Evolutionary conservation across 257 asterid genomes (phyloP), one percentile per base, ranked within the genome.

Genomic region (Ophiorrhiza pumila): DNA sequence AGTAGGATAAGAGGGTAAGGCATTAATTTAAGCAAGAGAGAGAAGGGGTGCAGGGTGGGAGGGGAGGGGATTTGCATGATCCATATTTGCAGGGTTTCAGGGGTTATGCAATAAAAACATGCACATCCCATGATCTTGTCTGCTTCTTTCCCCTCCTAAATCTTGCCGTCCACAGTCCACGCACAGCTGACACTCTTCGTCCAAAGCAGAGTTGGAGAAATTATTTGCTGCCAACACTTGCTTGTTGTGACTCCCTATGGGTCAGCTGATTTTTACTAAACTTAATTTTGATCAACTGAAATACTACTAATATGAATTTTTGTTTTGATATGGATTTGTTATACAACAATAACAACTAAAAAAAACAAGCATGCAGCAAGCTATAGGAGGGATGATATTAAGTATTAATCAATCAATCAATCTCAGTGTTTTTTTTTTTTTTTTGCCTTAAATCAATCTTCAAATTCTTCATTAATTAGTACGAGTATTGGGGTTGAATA

Each of bases 91-190:
- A 59, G 78, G 72, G 31, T 23, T 13, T 20, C n/a, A 34, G 61
- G 12, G 31, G 50, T 68, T 70, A 74, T 77, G 83, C 68, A 85
- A 85, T 77, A 74, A 85, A 85, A 86, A 77, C 89, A 89, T 89
- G 90, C 85, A 80, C 72, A 85, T 82, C 85, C 85, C 85, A 81
- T 81, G 80, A 78, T 85, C 71, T 71, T 87, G 89, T 83, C 85
- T 71, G 73, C 81, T 79, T 56, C 65, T 56, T 71, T 73, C 76
- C 76, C 42, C 56, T 58, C 35, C 59, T 62, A 52, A 35, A 35
- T 56, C 75, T 78, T 75, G 69, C 82, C 78, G 62, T 45, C 85
- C 82, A 72, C 69, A 43, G 56, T 55, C 80, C 73, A 50, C 34
- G 12, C 58, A 29, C 15, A 31, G n/a, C n/a, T n/a, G 1, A 22